Evolutionary conservation across 176 grass and related monocot genomes (phyloP).

Genomic region (Carex littledalei): DNA sequence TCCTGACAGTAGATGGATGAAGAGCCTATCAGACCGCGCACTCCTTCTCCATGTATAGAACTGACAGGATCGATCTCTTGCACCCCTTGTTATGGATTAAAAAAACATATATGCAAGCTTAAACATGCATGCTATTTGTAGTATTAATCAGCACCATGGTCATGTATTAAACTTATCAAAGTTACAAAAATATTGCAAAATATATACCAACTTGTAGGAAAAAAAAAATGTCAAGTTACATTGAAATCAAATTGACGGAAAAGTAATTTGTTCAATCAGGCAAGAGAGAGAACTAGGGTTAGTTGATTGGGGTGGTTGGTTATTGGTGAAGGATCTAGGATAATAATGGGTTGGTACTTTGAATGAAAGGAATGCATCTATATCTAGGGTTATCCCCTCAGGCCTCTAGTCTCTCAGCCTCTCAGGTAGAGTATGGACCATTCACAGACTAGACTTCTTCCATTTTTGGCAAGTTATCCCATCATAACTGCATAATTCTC

Average conservation of each 20-base stretch:
- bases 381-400: slow-evolving; percentile 13
- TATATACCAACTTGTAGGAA: neutral
- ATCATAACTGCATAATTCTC: slow-evolving; percentile 57
- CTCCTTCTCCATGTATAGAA: neutral
- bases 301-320: slow-evolving; percentile 17
- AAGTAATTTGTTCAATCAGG: neutral
- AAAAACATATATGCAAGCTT: neutral
- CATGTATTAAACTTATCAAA: neutral
- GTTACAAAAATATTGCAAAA: neutral
- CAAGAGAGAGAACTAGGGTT: slow-evolving; percentile 8
- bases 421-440: slow-evolving; percentile 29
- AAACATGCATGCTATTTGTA: neutral
- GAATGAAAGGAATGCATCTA: slow-evolving; percentile 17
- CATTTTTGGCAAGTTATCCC: slow-evolving; percentile 51
- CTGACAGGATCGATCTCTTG: neutral
- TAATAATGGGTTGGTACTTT: neutral
- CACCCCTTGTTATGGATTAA: neutral
- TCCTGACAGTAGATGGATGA: neutral
- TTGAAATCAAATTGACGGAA: neutral
- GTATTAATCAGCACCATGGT: neutral
- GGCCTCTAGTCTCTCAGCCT: neutral
- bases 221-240: neutral
- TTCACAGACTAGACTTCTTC: slow-evolving; percentile 16
- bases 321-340: slow-evolving; percentile 5
- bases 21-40: neutral